phyloP scores from a whole-genome alignment of 2,329 filamentous ascomycete species.

The Botrytis galanthina region DNA sequence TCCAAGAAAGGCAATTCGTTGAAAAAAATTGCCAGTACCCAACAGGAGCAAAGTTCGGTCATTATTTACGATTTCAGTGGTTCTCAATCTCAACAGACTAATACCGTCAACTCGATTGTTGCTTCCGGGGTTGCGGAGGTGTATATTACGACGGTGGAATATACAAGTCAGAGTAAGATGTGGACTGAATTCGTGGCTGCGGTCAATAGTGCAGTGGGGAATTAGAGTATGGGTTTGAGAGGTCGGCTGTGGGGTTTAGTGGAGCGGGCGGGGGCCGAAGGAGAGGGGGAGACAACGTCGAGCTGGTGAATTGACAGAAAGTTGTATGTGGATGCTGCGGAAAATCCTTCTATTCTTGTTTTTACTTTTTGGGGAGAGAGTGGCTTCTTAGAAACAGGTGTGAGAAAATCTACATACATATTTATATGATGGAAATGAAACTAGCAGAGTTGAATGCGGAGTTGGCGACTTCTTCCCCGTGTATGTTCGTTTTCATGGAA shows the following conservation, averaged over 20 bases:
- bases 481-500: not conserved
- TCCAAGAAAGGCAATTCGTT: not conserved
- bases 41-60: not conserved
- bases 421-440: not conserved
- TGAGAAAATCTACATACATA: not conserved
- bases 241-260: not conserved
- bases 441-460: not conserved
- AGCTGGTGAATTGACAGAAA: not conserved
- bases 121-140: not conserved
- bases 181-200: conserved; percentile 3
- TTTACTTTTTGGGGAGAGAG: not conserved
- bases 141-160: conserved; percentile 7
- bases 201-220: not conserved
- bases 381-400: not conserved
- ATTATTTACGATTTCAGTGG: conserved; percentile 12
- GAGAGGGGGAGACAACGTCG: not conserved
- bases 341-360: not conserved
- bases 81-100: not conserved
- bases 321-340: not conserved
- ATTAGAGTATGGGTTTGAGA: not conserved
- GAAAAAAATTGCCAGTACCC: not conserved
- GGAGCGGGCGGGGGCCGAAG: not conserved
- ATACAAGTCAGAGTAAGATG: conserved; percentile 6
- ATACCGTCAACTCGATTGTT: not conserved
- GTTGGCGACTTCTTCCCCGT: not conserved